Evolutionary conservation across 768 basidiomycete species (phyloP).

Genomic region (Cystoderma amianthinum): DNA sequence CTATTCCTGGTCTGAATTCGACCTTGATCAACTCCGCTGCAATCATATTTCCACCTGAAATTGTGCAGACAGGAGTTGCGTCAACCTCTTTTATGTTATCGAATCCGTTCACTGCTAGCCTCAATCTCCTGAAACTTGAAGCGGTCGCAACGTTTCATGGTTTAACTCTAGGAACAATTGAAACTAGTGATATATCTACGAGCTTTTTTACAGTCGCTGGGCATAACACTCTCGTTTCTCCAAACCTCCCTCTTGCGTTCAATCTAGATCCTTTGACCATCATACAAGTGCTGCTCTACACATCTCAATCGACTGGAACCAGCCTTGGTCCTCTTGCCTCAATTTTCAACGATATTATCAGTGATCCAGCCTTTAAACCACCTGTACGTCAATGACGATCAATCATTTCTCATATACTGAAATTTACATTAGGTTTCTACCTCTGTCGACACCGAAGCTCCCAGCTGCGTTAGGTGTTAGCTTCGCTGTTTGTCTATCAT

Average conservation of each 20-base stretch:
- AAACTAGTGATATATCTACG: constrained; percentile 49
- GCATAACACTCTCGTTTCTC: constrained; percentile 52
- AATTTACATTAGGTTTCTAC: constrained; percentile 36
- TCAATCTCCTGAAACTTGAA: constrained; percentile 50
- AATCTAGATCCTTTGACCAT: constrained; percentile 59
- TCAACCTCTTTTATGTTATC: constrained; percentile 48
- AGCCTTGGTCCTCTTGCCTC: constrained; percentile 52
- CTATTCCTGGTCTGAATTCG: constrained; percentile 56
- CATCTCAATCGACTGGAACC: constrained; percentile 47
- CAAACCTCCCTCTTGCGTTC: constrained; percentile 50
- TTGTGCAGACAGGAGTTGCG: constrained; percentile 54
- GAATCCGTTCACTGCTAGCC: constrained; percentile 69
- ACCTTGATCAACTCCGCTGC: constrained; percentile 52
- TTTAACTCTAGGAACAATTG: constrained; percentile 52
- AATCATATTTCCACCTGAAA: constrained; percentile 55
- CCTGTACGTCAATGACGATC: constrained; percentile 29
- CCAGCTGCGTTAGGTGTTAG: constrained; percentile 53
- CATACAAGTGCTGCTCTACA: constrained; percentile 43
- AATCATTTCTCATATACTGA: not conserved
- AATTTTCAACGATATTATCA: constrained; percentile 46
- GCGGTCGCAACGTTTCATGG: constrained; percentile 50
- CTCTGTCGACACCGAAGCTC: constrained; percentile 40
- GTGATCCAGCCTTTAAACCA: constrained; percentile 43
- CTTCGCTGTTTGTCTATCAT: not conserved
- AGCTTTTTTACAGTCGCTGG: constrained; percentile 53